Evolutionary conservation across 805 yeast species (phyloP).

Genomic region (Wickerhamiella sorbophila): DNA sequence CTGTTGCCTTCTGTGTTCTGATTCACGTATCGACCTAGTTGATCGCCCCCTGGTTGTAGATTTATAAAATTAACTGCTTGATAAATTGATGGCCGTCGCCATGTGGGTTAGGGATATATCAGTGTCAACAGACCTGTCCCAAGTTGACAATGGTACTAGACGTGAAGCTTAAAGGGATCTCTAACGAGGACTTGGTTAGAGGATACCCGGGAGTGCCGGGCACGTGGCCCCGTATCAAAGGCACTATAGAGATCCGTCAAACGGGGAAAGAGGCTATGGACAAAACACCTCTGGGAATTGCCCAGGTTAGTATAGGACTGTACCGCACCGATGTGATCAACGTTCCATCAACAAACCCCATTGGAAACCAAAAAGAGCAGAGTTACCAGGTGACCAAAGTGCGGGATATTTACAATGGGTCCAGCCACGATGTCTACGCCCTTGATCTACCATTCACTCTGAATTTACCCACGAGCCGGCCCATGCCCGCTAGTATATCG

Average conservation of each 20-base stretch:
- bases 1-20: conserved; percentile 69
- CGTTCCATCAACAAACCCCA: conserved; percentile 24
- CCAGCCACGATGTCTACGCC: conserved; percentile 18
- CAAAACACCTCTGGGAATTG: conserved; percentile 14
- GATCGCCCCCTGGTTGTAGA: conserved; percentile 39
- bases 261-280: conserved; percentile 3
- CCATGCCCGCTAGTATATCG: conserved; percentile 26
- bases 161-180: conserved; percentile 22
- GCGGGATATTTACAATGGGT: conserved; percentile 14
- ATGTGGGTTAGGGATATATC: conserved; percentile 6
- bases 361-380: conserved; percentile 23
- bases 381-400: conserved; percentile 26
- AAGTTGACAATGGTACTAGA: no score
- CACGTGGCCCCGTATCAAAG: conserved; percentile 29
- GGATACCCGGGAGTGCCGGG: conserved; percentile 33
- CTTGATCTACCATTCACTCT: conserved; percentile 29
- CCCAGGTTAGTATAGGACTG: conserved; percentile 24
- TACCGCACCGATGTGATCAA: conserved; percentile 28
- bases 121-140: no score
- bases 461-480: conserved; percentile 22
- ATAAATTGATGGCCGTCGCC: neutral
- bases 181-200: conserved; percentile 29
- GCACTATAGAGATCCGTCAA: conserved; percentile 26
- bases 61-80: conserved; percentile 4
- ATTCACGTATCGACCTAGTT: conserved; percentile 49